Conservation (phyloP, 768 basidiomycete species). For the Lentinus tigrinus region DNA sequence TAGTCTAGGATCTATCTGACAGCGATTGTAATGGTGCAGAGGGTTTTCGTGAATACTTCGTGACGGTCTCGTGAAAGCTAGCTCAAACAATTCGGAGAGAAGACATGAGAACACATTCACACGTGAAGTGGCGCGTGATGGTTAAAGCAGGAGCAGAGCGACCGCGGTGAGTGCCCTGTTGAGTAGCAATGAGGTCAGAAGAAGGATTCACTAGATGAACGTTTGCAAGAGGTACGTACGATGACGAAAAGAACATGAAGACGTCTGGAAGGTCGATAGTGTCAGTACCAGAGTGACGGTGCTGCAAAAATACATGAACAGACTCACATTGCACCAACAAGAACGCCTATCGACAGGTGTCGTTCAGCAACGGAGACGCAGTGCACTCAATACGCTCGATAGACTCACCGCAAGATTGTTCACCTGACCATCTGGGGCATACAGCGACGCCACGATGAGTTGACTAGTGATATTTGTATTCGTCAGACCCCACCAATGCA, state of each 20-base stretch:
- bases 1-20: too few relatives aligned
- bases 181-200: background rate
- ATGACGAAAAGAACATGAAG: constrained; percentile 44
- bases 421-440: constrained; percentile 42
- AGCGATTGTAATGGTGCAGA: too few relatives aligned
- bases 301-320: background rate
- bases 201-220: too few relatives aligned
- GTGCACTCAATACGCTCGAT: background rate
- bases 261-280: constrained; percentile 32
- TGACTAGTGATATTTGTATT: constrained; percentile 31
- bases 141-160: constrained; percentile 19
- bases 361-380: background rate
- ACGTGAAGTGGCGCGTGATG: too few relatives aligned
- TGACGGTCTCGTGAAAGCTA: too few relatives aligned
- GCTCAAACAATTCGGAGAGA: too few relatives aligned
- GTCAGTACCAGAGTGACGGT: background rate
- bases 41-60: too few relatives aligned
- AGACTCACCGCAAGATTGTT: constrained; percentile 39
- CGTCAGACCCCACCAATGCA: background rate
- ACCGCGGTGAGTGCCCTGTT: constrained; percentile 28
- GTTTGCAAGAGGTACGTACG: constrained; percentile 29
- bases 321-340: constrained; percentile 43
- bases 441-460: constrained; percentile 41
- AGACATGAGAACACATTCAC: too few relatives aligned
- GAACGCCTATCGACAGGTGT: constrained; percentile 34